Base-by-base conservation (phyloP, 208 protist species). In the Acanthamoeba healyi region DNA sequence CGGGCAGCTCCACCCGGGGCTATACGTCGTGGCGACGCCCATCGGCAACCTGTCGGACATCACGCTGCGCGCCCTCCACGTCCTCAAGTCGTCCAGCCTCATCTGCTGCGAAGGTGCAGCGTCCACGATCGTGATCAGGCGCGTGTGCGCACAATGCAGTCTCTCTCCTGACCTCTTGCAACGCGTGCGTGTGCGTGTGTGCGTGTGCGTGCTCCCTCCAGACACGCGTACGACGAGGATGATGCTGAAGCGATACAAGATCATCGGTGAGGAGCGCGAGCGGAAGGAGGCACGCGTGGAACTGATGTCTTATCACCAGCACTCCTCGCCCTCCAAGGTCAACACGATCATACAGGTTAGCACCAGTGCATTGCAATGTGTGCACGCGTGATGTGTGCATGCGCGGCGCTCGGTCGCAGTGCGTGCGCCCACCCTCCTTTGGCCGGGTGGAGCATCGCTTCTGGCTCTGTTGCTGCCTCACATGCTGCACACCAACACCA, bases 41-140 rank as follows among this genome's bases (percentile, higher is more conserved):
- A 91, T 91, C 22, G 84, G 84, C 34, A 91, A 91, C 22, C 54
- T 91, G 6, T 24, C 56, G 0, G 84, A 91, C 40, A 49, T 91
- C 32, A 91, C 56, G 19, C n/a, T 91, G 40, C n/a, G 84, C 12
- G 84, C 84, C 22, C 84, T 72, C 1, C 84, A 91, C 84, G 84
- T 91, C 15, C 84, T 91, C 5, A 63, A 70, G n/a, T 72, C 49
- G 0, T 63, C 84, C 22, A 51, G 38, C 61, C 36, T 91, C 40
- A 70, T 91, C 32, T 91, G 84, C 36, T 91, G 84, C 22, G 84
- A 91, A 91, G 84, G 58, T 70, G 34, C 79, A n/a, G n/a, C n/a
- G n/a, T n/a, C n/a, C n/a, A n/a, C n/a, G n/a, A n/a, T n/a, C n/a
- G n/a, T 54, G 49, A 6, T 54, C 49, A 54, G 49, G 10, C 6